Conservation (phyloP, 352 stramenopile genomes). For the Phytopythium chamaehyphon region DNA sequence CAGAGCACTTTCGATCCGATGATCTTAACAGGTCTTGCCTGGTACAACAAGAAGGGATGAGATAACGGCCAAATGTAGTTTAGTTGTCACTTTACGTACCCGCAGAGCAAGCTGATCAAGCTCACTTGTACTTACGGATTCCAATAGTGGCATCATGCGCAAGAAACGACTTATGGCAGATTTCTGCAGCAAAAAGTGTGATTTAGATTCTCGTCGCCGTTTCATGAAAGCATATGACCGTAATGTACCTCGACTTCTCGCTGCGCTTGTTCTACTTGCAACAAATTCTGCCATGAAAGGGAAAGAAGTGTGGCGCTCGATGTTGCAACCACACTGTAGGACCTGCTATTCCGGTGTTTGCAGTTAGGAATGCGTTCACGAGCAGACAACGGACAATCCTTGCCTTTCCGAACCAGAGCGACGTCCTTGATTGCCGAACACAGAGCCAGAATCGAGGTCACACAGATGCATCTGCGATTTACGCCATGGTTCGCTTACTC, state of each 20-base stretch:
- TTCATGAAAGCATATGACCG: neutral
- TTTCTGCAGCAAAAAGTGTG: conserved; percentile 15
- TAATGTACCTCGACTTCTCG: conserved; percentile 18
- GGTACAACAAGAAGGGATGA: conserved; percentile 1
- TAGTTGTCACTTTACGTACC: conserved; percentile 13
- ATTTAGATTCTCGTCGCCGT: too few species aligned
- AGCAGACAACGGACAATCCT: neutral
- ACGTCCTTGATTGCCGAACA: conserved; percentile 29
- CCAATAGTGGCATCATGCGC: conserved; percentile 33
- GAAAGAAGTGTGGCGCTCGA: conserved; percentile 9
- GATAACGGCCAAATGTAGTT: neutral
- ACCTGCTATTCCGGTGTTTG: conserved; percentile 6
- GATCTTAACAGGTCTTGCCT: conserved; percentile 37
- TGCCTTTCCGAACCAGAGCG: conserved; percentile 16
- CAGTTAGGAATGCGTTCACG: neutral
- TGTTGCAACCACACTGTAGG: conserved; percentile 22
- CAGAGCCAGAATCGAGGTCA: conserved; percentile 16
- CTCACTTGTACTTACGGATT: conserved; percentile 21
- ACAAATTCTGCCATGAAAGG: conserved; percentile 29
- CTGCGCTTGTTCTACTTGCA: conserved; percentile 23
- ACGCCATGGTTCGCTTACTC: conserved; percentile 13
- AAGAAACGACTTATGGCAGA: conserved; percentile 31
- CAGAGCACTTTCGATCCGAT: conserved; percentile 50
- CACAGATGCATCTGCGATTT: conserved; percentile 20
- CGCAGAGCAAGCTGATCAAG: conserved; percentile 21